Evolutionary conservation across 192 early-diverging fungal species (phyloP), one percentile per base, ranked within the genome.

Genomic region (Umbelopsis isabellina): DNA sequence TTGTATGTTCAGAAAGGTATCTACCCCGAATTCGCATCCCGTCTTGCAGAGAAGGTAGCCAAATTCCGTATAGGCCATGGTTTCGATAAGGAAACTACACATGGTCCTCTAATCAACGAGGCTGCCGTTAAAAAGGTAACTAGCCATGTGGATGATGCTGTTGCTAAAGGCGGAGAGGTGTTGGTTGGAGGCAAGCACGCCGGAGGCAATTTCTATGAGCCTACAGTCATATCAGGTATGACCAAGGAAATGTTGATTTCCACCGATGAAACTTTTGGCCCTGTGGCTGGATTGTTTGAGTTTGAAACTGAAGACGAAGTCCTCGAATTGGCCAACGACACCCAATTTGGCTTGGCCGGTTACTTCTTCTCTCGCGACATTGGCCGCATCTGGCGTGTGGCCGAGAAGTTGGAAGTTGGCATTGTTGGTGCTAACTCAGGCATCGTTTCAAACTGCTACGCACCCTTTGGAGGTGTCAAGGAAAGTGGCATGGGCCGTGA

Each of bases 381-480:
- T 16, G 77, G 84, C 7, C 87, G 95, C 9, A 83, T 89, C 70
- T 92, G 89, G 85, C 86, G 92, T 12, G 91, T 97, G 6, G 87
- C 93, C 1, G 93, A 96, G 72, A 78, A 79, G 10, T 67, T 97
- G 47, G 88, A 96, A 67, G 85, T 89, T 5, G 96, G 96, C 46
- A 96, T 96, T 89, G 92, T 96, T n/a, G 94, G 94, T 22, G 85
- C 92, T 33, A 97, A 97, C 73, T 88, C 89, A 2, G 88, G 88
- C n/a, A 65, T 70, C 0, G 80, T 93, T 45, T 84, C 85, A 22
- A 77, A 44, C 47, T 70, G 70, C 21, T 78, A 84, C 53, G 82
- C 84, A 20, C 92, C 92, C 5, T 93, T 92, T 76, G 91, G 91
- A 50, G 91, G 91, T n/a, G 82, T 89, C 68, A 92, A 92, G 75